Conservation (phyloP, 1,284 basidiomycete genomes). For the Marasmius tenuissimus region DNA sequence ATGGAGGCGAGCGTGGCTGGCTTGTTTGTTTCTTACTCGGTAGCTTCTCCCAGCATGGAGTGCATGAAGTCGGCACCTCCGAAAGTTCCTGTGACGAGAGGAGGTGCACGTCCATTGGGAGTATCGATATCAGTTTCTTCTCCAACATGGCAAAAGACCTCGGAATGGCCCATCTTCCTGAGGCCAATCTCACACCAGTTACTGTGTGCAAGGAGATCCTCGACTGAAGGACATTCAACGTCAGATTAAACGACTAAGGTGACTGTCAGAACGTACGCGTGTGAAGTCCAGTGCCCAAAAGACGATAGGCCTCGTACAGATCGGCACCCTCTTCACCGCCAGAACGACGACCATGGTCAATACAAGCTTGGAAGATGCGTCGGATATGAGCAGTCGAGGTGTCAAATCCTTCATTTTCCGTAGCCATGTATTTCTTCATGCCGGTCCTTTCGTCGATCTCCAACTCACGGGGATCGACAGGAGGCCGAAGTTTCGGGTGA, state of each 20-base stretch:
- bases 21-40: constrained; percentile 41
- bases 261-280: constrained; percentile 31
- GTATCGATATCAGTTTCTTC: constrained; percentile 67
- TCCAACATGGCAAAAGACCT: constrained; percentile 88
- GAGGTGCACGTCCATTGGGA: constrained; percentile 72
- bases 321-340: constrained; percentile 54
- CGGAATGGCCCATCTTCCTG: constrained; percentile 67
- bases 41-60: constrained; percentile 61
- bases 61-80: constrained; percentile 80
- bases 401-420: constrained; percentile 71
- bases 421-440: constrained; percentile 78
- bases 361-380: constrained; percentile 64
- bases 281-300: constrained; percentile 72
- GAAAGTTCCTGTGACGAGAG: constrained; percentile 84
- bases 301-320: constrained; percentile 71
- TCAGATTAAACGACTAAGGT: not conserved
- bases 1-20: not conserved
- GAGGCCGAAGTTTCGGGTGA: constrained; percentile 74
- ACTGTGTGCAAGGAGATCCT: constrained; percentile 80
- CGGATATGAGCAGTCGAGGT: constrained; percentile 80
- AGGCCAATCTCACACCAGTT: constrained; percentile 79
- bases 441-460: constrained; percentile 81
- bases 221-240: constrained; percentile 31
- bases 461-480: constrained; percentile 70
- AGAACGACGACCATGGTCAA: constrained; percentile 58